Evolutionary conservation across 495 filamentous ascomycete species (phyloP), one percentile per base, ranked within the genome.

Genomic region (Podospora appendiculata): DNA sequence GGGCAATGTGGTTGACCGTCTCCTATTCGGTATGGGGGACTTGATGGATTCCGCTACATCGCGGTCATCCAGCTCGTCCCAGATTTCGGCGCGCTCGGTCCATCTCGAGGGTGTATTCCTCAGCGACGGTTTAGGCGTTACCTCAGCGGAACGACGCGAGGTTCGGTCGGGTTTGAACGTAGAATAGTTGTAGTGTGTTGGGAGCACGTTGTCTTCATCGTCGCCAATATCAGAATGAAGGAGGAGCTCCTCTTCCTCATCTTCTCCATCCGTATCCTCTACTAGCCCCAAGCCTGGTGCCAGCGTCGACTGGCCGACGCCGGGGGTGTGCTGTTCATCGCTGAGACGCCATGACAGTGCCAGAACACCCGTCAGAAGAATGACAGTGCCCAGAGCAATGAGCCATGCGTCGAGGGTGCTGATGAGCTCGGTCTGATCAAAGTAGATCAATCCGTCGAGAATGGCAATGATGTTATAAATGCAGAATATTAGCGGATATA

Each of bases 391-490:
- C 4, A 99, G 65, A 1, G 90, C 79, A 52, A 99, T 95, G 43
- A 96, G 83, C 17, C 83, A 80, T 11, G 88, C 92, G 57, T 88
- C 85, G 14, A 92, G 71, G 1, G 81, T 72, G 14, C 81, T 76
- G 41, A 99, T 80, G 48, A 88, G 80, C 34, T 86, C 84, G 32
- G 85, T 85, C 70, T 99, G 94, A 45, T 81, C 79, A 74, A 97
- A 99, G 68, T 99, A 99, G 48, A 99, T 93, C 48, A 99, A 75
- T 14, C 93, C 93, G 70, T 99, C 94, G 54, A 97, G 73, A 57
- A 97, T 99, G 53, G 93, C 94, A 56, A 96, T 92, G 58, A 99
- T 96, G 76, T 99, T 99, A 75, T 97, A 99, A 56, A 96, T 84
- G 80, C 93, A 99, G 71, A 99, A 99, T 36, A 96, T 90, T 60